Conservation (phyloP, 192 early-diverging fungal genomes). For the Spizellomyces punctatus region DNA sequence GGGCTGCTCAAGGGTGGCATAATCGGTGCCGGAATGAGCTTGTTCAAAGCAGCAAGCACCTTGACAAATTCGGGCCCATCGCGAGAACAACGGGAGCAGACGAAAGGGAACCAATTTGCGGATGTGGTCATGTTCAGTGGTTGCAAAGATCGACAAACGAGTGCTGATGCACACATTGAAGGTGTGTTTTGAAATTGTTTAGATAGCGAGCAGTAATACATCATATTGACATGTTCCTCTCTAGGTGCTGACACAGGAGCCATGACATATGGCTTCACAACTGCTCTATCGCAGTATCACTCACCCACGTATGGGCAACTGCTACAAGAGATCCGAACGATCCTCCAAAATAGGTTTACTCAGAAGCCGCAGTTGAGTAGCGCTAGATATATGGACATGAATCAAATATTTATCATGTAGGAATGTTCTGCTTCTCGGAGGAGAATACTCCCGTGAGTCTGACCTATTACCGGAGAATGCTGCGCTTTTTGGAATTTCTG, state of each 20-base stretch:
- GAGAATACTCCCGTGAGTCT: no score
- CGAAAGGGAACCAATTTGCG: constrained; percentile 44
- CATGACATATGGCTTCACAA: constrained; percentile 49
- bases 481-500: no score
- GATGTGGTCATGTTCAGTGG: constrained; percentile 72
- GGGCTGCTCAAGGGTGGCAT: constrained; percentile 29
- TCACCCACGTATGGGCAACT: constrained; percentile 39
- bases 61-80: constrained; percentile 9
- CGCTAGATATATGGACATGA: constrained; percentile 39
- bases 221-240: neutral
- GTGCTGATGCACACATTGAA: constrained; percentile 52
- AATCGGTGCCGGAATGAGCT: constrained; percentile 30
- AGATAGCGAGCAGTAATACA: neutral
- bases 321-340: constrained; percentile 30
- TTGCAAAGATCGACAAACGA: constrained; percentile 71
- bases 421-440: no score
- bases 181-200: constrained; percentile 8
- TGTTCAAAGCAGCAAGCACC: constrained; percentile 17
- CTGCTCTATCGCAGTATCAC: constrained; percentile 20
- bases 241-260: constrained; percentile 40
- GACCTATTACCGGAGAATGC: no score
- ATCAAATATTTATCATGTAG: constrained; percentile 42
- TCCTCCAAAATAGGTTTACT: constrained; percentile 29
- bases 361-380: constrained; percentile 42
- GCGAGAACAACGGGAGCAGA: constrained; percentile 6